Evolutionary conservation across 805 yeast genomes (phyloP).

Genomic region (Candida endomychidarum): DNA sequence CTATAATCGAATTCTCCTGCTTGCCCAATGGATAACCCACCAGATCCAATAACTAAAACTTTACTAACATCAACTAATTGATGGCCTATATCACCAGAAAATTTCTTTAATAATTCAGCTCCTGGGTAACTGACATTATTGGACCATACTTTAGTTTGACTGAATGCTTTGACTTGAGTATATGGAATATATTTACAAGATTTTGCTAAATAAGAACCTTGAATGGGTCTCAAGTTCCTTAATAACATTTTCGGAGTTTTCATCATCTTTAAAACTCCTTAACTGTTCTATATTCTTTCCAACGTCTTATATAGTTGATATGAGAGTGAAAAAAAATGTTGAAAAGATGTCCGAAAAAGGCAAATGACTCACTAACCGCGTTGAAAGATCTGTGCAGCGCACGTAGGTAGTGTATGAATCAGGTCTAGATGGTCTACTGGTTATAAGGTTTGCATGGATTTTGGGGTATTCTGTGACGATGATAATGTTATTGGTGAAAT

Average conservation of each 20-base stretch:
- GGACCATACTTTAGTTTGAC: conserved; percentile 2
- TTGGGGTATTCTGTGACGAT: too few species aligned
- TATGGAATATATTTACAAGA: conserved; percentile 1
- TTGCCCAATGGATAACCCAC: conserved; percentile 98
- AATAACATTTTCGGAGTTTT: not conserved
- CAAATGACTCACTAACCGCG: conserved; percentile 18
- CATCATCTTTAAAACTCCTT: not conserved
- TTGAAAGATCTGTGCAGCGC: conserved; percentile 16
- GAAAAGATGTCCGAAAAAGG: conserved; percentile 16
- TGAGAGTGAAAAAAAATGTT: conserved; percentile 5
- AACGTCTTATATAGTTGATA: too few species aligned
- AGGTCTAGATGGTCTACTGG: too few species aligned
- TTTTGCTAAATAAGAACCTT: not conserved
- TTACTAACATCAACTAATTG: conserved; percentile 78
- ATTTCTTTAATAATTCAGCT: conserved; percentile 55
- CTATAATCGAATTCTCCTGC: conserved; percentile 99
- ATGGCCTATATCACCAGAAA: conserved; percentile 59
- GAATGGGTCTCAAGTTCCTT: not conserved
- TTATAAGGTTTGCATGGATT: too few species aligned
- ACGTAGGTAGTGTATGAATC: not conserved
- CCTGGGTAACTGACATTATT: conserved; percentile 50
- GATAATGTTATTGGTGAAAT: too few species aligned
- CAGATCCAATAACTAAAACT: conserved; percentile 93
- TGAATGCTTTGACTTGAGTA: conserved; percentile 2
- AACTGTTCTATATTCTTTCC: not conserved